Evolutionary conservation across 768 basidiomycete genomes (phyloP), one percentile per base, ranked within the genome.

Genomic region (Fomitopsis pulvina): DNA sequence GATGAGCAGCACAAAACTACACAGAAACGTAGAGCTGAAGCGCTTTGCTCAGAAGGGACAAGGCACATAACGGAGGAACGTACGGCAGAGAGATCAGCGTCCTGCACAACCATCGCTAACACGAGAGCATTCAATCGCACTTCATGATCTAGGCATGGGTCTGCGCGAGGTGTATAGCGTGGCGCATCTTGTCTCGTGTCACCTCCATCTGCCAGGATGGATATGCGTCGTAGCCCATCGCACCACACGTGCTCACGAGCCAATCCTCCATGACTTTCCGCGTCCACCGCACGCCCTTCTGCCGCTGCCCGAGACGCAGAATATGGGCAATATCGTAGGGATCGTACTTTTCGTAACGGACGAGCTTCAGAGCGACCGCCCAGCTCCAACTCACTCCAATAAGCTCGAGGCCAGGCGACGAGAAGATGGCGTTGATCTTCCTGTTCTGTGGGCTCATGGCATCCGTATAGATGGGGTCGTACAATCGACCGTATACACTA

Each of bases 331-430:
- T 83, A 62, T 87, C 85, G 1, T 62, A 71, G 1, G 81, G 76
- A 62, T 87, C 85, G 52, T 76, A 72, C 46, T 78, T 77, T 32
- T 73, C 66, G 61, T 83, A 87, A 5, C 85, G 73, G 18, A 83
- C 82, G 10, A 87, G 71, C 61, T 87, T 87, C 57, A 87, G 76
- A 2, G 84, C 80, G 37, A 87, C 76, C 1, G 78, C 77, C 85
- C 85, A 87, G 52, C 79, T 77, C 51, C 84, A 85, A 24, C 81
- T 77, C 2, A 87, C 83, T 52, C 77, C 79, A 58, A 86, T 65
- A 45, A 88, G 72, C 42, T 69, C 60, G 12, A 72, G 66, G 41
- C 85, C 83, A 0, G 66, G 65, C 1, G 79, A 77, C 0, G 67
- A 65, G 65, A 74, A 88, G 12, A 87, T 69, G 0, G 81, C 83